Evolutionary conservation across 805 yeast species (phyloP).

Genomic region (Candida loeiensis): DNA sequence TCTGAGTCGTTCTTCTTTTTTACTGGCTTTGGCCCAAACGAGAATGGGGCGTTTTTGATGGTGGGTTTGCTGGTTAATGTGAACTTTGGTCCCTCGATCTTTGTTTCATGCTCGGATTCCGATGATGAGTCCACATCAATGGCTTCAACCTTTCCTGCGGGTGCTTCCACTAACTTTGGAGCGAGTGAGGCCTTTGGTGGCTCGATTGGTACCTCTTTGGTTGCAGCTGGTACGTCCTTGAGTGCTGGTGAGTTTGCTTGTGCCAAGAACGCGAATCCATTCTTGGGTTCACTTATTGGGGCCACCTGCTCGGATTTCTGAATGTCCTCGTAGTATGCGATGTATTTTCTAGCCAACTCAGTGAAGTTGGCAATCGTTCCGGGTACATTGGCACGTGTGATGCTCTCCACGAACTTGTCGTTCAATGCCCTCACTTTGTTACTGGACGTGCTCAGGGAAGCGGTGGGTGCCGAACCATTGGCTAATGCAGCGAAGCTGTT

Average conservation of each 20-base stretch:
- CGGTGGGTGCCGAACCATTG: background rate
- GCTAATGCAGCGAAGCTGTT: background rate
- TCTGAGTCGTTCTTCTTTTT: constrained; percentile 33
- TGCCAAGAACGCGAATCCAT: constrained; percentile 12
- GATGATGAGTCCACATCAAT: constrained; percentile 11
- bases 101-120: constrained; percentile 24
- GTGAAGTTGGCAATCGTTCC: constrained; percentile 56
- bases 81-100: constrained; percentile 37
- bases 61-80: constrained; percentile 25
- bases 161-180: constrained; percentile 1
- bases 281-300: constrained; percentile 12
- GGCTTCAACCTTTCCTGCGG: background rate
- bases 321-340: constrained; percentile 45
- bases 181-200: constrained; percentile 1
- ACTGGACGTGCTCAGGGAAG: background rate
- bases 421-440: constrained; percentile 64
- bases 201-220: background rate
- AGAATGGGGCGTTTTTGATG: constrained; percentile 34
- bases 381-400: constrained; percentile 37
- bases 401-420: constrained; percentile 49
- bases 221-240: constrained; percentile 5
- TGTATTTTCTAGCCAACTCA: constrained; percentile 56
- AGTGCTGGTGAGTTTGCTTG: too few relatives aligned
- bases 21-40: constrained; percentile 32
- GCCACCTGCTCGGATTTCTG: constrained; percentile 10